These are phyloP conservation scores for Penicillium rolfsii DNA, from an alignment of 2,329 filamentous ascomycete species.

Conservation along the genomic window DNA sequence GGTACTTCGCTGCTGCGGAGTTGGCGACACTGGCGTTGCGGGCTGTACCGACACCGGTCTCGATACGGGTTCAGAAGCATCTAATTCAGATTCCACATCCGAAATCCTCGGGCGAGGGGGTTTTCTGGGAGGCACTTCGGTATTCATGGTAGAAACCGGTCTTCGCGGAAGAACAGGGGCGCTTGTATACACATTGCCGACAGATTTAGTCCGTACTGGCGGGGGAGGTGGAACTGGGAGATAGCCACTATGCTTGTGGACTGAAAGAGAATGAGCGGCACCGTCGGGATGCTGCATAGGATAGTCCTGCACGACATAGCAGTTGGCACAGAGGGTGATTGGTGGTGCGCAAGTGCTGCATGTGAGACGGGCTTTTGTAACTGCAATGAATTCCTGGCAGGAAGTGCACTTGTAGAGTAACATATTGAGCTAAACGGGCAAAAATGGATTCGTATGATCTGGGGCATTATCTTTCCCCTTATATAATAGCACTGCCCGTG, in stretches of 20 bases:
- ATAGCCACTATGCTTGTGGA: not conserved
- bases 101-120: not conserved
- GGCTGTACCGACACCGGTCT: not conserved
- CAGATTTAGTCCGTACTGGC: not conserved
- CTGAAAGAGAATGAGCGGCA: not conserved
- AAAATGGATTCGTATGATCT: not conserved
- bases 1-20: not conserved
- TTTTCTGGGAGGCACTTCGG: not conserved
- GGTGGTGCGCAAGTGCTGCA: not conserved
- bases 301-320: not conserved
- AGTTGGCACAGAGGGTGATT: not conserved
- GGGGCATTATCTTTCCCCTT: not conserved
- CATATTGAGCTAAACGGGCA: not conserved
- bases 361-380: not conserved
- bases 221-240: not conserved
- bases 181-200: not conserved
- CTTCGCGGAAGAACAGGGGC: not conserved
- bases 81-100: not conserved
- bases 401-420: conserved; percentile 2
- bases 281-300: not conserved
- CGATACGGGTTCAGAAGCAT: not conserved
- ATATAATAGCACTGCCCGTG: not conserved
- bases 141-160: not conserved
- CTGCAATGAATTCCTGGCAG: not conserved
- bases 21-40: not conserved